A percentile compares a stretch with the other conserved stretches of the same genome.
Conservation (phyloP, 169 alveolate species). For the Babesia gibsoni region DNA sequence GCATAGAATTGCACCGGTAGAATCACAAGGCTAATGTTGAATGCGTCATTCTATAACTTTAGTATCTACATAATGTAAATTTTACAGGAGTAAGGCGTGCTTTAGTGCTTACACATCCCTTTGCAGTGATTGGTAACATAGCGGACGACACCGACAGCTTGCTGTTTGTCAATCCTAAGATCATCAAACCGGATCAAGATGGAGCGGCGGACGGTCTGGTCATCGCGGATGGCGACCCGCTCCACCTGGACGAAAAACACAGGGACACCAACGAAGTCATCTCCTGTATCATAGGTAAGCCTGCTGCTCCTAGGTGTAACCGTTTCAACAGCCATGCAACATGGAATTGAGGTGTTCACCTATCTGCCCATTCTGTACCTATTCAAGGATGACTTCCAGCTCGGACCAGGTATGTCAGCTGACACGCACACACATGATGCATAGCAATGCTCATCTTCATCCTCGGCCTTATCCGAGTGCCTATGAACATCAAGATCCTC, state of each 20-base stretch:
- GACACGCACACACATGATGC: background rate
- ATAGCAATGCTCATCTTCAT: slow-evolving; percentile 76
- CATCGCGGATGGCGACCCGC: slow-evolving; percentile 7
- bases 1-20: slow-evolving; percentile 13
- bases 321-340: slow-evolving; percentile 69
- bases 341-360: slow-evolving; percentile 84
- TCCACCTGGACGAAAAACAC: slow-evolving; percentile 4
- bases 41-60: too few species aligned
- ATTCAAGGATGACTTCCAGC: slow-evolving; percentile 79
- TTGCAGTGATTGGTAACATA: slow-evolving; percentile 38
- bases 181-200: slow-evolving; percentile 36
- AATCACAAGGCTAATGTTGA: too few species aligned
- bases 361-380: slow-evolving; percentile 79
- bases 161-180: slow-evolving; percentile 61
- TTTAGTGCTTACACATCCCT: background rate
- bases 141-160: slow-evolving; percentile 64
- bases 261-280: slow-evolving; percentile 41
- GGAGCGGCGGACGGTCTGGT: slow-evolving; percentile 1
- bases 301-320: background rate
- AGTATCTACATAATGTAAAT: background rate
- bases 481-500: slow-evolving; percentile 81
- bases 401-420: slow-evolving; percentile 70
- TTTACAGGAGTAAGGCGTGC: slow-evolving; percentile 2
- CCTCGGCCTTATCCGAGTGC: slow-evolving; percentile 78
- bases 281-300: slow-evolving; percentile 55